Evolutionary conservation across 192 early-diverging fungal species (phyloP), one percentile per base, ranked within the genome.

Genomic region (Allomyces javanicus): DNA sequence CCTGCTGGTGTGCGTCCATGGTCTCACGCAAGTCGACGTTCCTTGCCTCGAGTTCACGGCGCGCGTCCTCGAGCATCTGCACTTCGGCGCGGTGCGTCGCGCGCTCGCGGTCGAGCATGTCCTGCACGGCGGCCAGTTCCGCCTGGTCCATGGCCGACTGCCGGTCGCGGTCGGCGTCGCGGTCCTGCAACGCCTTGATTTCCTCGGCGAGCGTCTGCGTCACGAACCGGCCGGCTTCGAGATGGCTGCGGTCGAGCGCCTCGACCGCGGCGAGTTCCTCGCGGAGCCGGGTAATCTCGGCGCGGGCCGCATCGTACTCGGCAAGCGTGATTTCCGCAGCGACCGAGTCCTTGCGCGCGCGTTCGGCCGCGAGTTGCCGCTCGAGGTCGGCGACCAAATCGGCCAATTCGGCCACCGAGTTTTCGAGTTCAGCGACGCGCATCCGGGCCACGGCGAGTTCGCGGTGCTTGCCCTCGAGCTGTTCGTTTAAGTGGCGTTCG

Each of bases 251-350:
- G 70, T 93, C 94, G 63, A 96, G 91, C 5, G 93, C 84, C 62
- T 97, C 75, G 67, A 89, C 86, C 69, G 97, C 94, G 65, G 83
- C 86, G 66, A 97, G 81, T 72, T 99, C 96, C 72, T 94, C 94
- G 73, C 97, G 95, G 27, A 95, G 83, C 62, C 83, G 80, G 73
- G 96, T 70, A 71, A 97, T 96, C 64, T 93, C 95, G 61, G 97
- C 94, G 25, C 92, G 81, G 72, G 96, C 93, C 72, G 95, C 96
- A 62, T 90, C 83, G 65, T 82, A 82, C 63, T 95, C 70, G 55
- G 78, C 77, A 24, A 84, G 80, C 1, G 85, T 85, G 33, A 40
- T 40, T 40, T 40, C 33, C 5, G 33, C 33, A 40, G 33, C 33
- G 5, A 40, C 33, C 7, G 3, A 3, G 33, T 40, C 33, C 7